Percentiles rank a stretch among this genome's conserved stretches.
phyloP scores from a whole-genome alignment of 768 basidiomycete genomes.

The Tylopilus sp. region DNA sequence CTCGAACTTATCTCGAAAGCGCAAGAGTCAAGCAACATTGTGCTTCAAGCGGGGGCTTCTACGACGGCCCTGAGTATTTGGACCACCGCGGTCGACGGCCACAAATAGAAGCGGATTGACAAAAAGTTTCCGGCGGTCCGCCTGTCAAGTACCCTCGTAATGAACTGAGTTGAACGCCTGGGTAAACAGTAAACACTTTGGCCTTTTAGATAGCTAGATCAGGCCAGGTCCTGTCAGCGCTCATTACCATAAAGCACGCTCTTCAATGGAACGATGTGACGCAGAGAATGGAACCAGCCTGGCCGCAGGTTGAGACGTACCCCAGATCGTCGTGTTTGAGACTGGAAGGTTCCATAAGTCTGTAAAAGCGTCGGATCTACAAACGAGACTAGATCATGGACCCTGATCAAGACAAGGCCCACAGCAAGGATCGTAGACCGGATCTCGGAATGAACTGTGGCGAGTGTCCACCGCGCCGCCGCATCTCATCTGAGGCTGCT shows the following conservation, averaged over 20 bases:
- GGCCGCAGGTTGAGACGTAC: constrained; percentile 2
- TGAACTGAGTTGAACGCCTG: constrained; percentile 18
- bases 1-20: not conserved
- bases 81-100: constrained; percentile 4
- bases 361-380: constrained; percentile 20
- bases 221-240: constrained; percentile 1
- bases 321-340: constrained; percentile 15
- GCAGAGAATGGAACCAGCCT: constrained; percentile 19
- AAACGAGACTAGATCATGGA: no score
- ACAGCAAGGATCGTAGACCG: constrained; percentile 8
- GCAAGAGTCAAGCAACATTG: not conserved
- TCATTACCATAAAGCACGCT: not conserved
- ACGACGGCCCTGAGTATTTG: constrained; percentile 3
- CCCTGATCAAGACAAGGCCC: constrained; percentile 7
- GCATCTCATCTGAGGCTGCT: constrained; percentile 12
- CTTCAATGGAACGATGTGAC: not conserved
- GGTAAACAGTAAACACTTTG: constrained; percentile 5
- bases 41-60: not conserved
- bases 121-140: constrained; percentile 14
- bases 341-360: not conserved
- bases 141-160: constrained; percentile 18
- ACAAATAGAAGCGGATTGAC: constrained; percentile 19
- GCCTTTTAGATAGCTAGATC: constrained; percentile 2
- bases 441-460: constrained; percentile 18
- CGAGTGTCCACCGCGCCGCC: constrained; percentile 8